Conservation (phyloP, 306 rosid species). For the Inga oerstediana region DNA sequence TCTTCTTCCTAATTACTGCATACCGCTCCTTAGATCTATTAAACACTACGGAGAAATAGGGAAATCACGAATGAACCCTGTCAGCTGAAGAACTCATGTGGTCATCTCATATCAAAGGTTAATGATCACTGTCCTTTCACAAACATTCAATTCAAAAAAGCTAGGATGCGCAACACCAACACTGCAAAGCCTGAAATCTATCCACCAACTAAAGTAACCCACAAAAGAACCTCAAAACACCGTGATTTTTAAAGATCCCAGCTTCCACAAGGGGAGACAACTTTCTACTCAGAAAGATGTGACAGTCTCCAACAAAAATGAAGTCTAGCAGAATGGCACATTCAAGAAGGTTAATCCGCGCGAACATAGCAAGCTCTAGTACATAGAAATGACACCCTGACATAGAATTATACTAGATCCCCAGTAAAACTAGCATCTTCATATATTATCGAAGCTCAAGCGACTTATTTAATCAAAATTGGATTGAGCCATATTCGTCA, state of each 20-base stretch:
- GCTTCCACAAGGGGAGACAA: conserved; percentile 9
- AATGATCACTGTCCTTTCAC: conserved; percentile 1
- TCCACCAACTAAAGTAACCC: conserved; percentile 20
- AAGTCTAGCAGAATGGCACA: neutral
- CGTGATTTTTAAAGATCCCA: conserved; percentile 23
- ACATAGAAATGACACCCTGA: conserved; percentile 29
- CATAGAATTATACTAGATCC: conserved; percentile 26
- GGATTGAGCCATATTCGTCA: conserved; percentile 28
- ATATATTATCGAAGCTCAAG: conserved; percentile 11
- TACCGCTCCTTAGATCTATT: conserved; percentile 26
- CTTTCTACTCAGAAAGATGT: neutral
- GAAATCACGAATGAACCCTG: neutral
- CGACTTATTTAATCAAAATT: conserved; percentile 28
- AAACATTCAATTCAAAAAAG: conserved; percentile 20
- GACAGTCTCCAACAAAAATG: neutral
- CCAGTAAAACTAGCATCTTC: neutral
- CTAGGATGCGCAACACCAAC: neutral
- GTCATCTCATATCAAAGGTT: conserved; percentile 22
- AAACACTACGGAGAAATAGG: neutral
- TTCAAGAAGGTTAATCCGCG: neutral
- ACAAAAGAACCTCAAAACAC: conserved; percentile 1
- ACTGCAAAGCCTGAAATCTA: conserved; percentile 9
- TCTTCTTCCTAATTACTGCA: conserved; percentile 1
- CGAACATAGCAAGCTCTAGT: neutral
- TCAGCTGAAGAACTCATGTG: conserved; percentile 9